Percentiles rank a stretch among this genome's conserved stretches.
These are phyloP conservation scores for Asterella californica DNA, from an alignment of 225 moss, liverwort and hornwort genomes.

Conservation along the genomic window DNA sequence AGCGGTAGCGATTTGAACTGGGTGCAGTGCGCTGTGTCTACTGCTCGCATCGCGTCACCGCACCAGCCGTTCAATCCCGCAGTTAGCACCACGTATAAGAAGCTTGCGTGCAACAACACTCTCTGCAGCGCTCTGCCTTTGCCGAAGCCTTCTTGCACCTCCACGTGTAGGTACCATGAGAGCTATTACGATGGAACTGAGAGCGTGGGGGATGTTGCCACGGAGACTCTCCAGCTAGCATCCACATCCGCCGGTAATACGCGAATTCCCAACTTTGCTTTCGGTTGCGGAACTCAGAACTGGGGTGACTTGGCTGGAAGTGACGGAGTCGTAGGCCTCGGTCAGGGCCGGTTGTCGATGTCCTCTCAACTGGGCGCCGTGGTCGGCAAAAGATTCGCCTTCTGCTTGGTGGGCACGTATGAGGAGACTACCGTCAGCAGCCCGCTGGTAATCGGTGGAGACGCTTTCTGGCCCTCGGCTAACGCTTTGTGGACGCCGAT, in stretches of 20 bases:
- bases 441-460: constrained; percentile 34
- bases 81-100: constrained; percentile 23
- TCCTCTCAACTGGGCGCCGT: constrained; percentile 32
- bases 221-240: constrained; percentile 27
- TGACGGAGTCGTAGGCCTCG: constrained; percentile 45
- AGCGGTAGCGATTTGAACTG: constrained; percentile 47
- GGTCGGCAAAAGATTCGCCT: constrained; percentile 34
- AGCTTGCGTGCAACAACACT: constrained; percentile 27
- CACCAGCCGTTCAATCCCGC: constrained; percentile 31
- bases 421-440: constrained; percentile 25
- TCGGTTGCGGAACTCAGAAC: constrained; percentile 40
- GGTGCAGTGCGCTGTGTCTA: constrained; percentile 50
- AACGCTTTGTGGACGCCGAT: constrained; percentile 31
- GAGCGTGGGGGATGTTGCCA: constrained; percentile 27
- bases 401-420: constrained; percentile 30
- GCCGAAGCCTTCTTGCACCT: neutral
- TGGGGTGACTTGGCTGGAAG: constrained; percentile 22
- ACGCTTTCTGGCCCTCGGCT: constrained; percentile 5
- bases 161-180: constrained; percentile 28
- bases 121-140: constrained; percentile 23
- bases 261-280: constrained; percentile 24
- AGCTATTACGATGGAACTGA: constrained; percentile 37
- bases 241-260: neutral
- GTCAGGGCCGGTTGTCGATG: constrained; percentile 33
- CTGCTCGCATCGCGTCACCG: constrained; percentile 20